A percentile compares a stretch with the other conserved stretches of the same genome.
These are phyloP conservation scores for Coniochaeta prunicola DNA, from an alignment of 2,329 filamentous ascomycete genomes.

Conservation along the genomic window DNA sequence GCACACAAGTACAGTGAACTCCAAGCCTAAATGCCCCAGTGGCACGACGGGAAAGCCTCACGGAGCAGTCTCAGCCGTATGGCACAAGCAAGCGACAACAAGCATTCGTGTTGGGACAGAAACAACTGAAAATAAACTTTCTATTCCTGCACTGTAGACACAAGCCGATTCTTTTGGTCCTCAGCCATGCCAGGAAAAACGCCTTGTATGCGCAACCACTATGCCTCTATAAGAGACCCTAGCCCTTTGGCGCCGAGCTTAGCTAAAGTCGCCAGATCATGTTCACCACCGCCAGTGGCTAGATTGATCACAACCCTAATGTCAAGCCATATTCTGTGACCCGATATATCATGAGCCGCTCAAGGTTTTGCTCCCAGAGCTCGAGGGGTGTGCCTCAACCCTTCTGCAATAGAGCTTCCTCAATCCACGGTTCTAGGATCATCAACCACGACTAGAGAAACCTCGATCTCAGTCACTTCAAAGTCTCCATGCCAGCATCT, in stretches of 20 bases:
- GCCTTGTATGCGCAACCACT: not conserved
- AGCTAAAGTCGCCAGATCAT: not conserved
- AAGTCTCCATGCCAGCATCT: not conserved
- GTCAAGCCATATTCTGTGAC: not conserved
- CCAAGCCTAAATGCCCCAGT: too few relatives aligned
- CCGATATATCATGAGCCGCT: not conserved
- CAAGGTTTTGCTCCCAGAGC: not conserved
- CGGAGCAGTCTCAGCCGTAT: not conserved
- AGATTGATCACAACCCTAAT: not conserved
- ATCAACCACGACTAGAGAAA: not conserved
- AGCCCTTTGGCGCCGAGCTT: not conserved
- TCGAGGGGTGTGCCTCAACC: not conserved
- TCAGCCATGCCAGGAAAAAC: not conserved
- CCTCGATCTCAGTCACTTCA: not conserved
- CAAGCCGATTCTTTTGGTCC: not conserved
- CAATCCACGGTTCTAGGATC: not conserved
- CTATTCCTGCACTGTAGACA: not conserved
- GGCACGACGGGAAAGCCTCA: too few relatives aligned
- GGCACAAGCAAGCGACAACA: too few relatives aligned
- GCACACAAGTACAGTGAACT: too few relatives aligned
- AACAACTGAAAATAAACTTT: not conserved
- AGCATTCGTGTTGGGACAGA: not conserved
- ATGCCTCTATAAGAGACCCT: not conserved
- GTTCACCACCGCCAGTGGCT: not conserved
- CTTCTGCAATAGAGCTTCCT: not conserved